Evolutionary conservation across 1,284 basidiomycete genomes (phyloP), one percentile per base, ranked within the genome.

Genomic region (Vanrija humicola): DNA sequence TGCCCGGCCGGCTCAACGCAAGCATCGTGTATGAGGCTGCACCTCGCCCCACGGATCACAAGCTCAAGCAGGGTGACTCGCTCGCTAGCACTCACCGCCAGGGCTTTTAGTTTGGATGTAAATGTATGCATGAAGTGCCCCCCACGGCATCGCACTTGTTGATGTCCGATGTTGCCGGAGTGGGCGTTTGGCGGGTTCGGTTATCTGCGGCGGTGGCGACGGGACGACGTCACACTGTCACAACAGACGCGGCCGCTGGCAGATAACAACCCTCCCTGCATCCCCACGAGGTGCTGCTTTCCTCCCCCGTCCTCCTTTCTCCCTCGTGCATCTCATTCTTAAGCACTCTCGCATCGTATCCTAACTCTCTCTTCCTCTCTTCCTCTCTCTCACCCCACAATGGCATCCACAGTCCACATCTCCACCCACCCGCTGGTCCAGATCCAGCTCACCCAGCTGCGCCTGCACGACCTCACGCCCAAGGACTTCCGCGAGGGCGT

Each of bases 11-110:
- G 57, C 71, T 72, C n/a, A 65, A 72, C 43, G 65, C 70, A 16
- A 51, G 49, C 48, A 76, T 77, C 50, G 54, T 77, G 16, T 77
- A 77, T 51, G 76, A 77, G 59, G 66, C 68, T 3, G 69, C 73
- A 10, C 74, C 75, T 15, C 68, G 73, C 44, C 74, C 74, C 10
- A 66, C 69, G 4, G 75, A 77, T 57, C 75, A 77, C 53, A 73
- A 73, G 60, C 47, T 70, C 16, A 61, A 64, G 42, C 54, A 46
- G 21, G 51, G 43, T 12, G 48, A 39, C 12, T 58, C 46, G 6
- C 52, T 59, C 55, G 47, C 52, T 14, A 48, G 51, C 34, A 54
- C 56, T n/a, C 44, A 54, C 42, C 55, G 61, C 9, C 61, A 50
- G 19, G 61, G 61, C 12, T 56, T 56, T 47, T 62, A 56, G 48